These are phyloP conservation scores for Pythium apleroticum DNA, from an alignment of 352 stramenopile species.

Conservation along the genomic window DNA sequence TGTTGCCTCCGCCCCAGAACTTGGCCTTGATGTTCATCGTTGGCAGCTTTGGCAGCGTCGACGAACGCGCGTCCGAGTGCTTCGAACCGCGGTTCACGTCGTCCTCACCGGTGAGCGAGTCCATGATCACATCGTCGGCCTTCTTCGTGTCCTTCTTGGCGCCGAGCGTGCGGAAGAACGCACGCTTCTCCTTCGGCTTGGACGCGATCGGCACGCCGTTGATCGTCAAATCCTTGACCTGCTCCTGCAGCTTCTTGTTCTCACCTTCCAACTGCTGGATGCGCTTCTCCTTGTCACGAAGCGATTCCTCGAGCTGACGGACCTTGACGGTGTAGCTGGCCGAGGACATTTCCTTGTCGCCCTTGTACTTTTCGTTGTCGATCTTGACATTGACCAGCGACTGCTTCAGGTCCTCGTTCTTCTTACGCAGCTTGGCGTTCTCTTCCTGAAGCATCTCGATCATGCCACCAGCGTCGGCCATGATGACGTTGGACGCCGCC, in stretches of 20 bases:
- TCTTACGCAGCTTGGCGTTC: slow-evolving; percentile 75
- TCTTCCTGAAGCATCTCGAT: slow-evolving; percentile 81
- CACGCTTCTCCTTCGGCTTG: slow-evolving; percentile 65
- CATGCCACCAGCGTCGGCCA: slow-evolving; percentile 80
- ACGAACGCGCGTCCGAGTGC: slow-evolving; percentile 46
- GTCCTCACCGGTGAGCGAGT: slow-evolving; percentile 79
- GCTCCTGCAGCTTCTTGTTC: slow-evolving; percentile 74
- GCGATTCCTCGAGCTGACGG: slow-evolving; percentile 68
- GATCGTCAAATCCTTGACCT: slow-evolving; percentile 37
- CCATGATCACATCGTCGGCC: slow-evolving; percentile 54
- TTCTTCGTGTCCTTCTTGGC: slow-evolving; percentile 80
- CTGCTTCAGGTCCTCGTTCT: slow-evolving; percentile 76
- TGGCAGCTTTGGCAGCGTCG: slow-evolving; percentile 67
- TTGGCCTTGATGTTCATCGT: slow-evolving; percentile 62
- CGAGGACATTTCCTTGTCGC: slow-evolving; percentile 75
- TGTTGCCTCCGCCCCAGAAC: slow-evolving; percentile 66
- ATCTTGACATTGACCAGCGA: slow-evolving; percentile 59
- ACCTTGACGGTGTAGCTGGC: slow-evolving; percentile 75
- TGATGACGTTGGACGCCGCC: slow-evolving; percentile 62
- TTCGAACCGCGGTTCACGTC: slow-evolving; percentile 62
- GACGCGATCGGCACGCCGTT: slow-evolving; percentile 53
- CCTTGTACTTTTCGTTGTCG: slow-evolving; percentile 74
- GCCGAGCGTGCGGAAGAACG: slow-evolving; percentile 81
- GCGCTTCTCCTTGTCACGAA: slow-evolving; percentile 76
- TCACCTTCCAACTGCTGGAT: slow-evolving; percentile 66